Percentiles rank a stretch among this genome's conserved stretches.
phyloP scores from a whole-genome alignment of 257 asterid genomes.

The Solanum rostratum region DNA sequence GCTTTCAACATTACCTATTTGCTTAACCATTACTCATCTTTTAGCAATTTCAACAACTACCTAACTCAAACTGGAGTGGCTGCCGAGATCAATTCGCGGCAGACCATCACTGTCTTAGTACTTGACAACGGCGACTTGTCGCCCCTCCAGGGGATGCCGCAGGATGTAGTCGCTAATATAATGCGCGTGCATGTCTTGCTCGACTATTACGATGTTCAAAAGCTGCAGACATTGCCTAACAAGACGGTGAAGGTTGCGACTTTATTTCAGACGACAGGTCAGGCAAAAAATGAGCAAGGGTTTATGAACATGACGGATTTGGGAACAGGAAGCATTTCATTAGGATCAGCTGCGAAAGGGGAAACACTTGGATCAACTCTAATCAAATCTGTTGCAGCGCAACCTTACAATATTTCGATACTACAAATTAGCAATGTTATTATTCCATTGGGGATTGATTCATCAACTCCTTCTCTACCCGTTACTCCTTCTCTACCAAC shows the following conservation, averaged over 20 bases:
- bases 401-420: slow-evolving; percentile 42
- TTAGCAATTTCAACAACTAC: slow-evolving; percentile 43
- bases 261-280: slow-evolving; percentile 38
- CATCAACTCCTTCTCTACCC: neutral
- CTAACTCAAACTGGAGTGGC: slow-evolving; percentile 41
- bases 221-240: slow-evolving; percentile 15
- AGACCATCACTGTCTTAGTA: slow-evolving; percentile 38
- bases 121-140: slow-evolving; percentile 31
- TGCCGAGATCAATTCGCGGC: slow-evolving; percentile 26
- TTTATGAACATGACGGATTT: slow-evolving; percentile 26
- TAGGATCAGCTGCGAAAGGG: slow-evolving; percentile 40
- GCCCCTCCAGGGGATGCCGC: slow-evolving; percentile 17
- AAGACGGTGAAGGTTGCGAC: slow-evolving; percentile 25
- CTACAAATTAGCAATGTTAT: slow-evolving; percentile 38
- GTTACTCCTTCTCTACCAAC: too few relatives aligned
- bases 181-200: slow-evolving; percentile 45
- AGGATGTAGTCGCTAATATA: slow-evolving; percentile 10
- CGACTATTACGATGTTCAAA: slow-evolving; percentile 41
- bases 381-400: slow-evolving; percentile 20
- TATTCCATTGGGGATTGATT: slow-evolving; percentile 36
- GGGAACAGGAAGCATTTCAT: neutral
- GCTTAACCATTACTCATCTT: slow-evolving; percentile 27
- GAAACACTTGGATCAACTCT: slow-evolving; percentile 20
- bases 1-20: slow-evolving; percentile 48
- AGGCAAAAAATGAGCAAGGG: slow-evolving; percentile 39